A percentile compares a stretch with the other conserved stretches of the same genome.
These are phyloP conservation scores for Staphylotrichum longicolle DNA, from an alignment of 495 filamentous ascomycete genomes.

Conservation along the genomic window DNA sequence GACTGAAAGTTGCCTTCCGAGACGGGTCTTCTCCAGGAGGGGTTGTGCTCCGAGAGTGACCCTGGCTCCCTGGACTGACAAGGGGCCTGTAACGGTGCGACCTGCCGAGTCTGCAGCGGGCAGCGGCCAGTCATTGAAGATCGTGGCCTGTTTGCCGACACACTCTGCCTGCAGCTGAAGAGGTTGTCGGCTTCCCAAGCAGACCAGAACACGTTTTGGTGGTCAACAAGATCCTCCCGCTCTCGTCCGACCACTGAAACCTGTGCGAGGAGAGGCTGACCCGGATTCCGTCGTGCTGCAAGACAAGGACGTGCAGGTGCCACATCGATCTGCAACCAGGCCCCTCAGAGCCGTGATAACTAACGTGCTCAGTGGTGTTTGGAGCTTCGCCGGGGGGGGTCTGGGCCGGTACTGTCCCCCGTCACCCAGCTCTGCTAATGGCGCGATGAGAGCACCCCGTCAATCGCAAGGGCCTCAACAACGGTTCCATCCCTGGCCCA, in stretches of 20 bases:
- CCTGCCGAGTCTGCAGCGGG: not conserved
- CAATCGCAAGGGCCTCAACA: not conserved
- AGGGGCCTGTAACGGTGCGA: slow-evolving; percentile 13
- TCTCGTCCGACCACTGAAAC: slow-evolving; percentile 11
- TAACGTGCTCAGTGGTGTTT: not conserved
- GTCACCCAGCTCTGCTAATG: not conserved
- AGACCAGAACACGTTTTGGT: not conserved
- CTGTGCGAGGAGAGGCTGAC: slow-evolving; percentile 11
- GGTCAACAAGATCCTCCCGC: slow-evolving; percentile 9
- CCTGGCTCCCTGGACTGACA: slow-evolving; percentile 12
- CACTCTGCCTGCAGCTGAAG: not conserved
- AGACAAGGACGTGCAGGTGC: slow-evolving; percentile 23
- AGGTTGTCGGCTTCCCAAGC: not conserved
- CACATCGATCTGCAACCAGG: slow-evolving; percentile 12
- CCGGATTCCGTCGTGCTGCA: slow-evolving; percentile 16
- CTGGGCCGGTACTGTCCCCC: no score
- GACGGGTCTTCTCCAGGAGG: slow-evolving; percentile 23
- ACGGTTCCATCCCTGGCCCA: not conserved
- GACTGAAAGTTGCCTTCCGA: slow-evolving; percentile 11
- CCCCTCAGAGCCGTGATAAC: slow-evolving; percentile 5
- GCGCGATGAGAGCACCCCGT: not conserved
- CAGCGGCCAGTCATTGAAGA: slow-evolving; percentile 6
- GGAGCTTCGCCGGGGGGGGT: no score
- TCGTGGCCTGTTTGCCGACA: slow-evolving; percentile 3
- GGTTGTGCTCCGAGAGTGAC: slow-evolving; percentile 24